Conservation (phyloP, 805 yeast species). For the Wickerhamiella lipophila region DNA sequence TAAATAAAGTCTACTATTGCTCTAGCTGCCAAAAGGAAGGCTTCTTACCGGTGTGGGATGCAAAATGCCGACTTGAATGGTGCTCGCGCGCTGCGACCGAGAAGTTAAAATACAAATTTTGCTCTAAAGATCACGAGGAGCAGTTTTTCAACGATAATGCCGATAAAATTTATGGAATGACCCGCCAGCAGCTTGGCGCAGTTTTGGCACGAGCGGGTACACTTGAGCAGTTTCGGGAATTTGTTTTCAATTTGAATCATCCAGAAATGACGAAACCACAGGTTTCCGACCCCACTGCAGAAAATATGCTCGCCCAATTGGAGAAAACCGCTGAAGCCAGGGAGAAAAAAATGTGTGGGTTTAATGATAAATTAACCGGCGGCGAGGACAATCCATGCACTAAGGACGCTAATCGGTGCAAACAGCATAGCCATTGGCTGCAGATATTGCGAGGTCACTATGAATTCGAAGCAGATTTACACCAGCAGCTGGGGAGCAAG, state of each 20-base stretch:
- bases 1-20: conserved; percentile 1
- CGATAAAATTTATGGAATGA: not conserved
- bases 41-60: not conserved
- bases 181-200: not conserved
- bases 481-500: not conserved
- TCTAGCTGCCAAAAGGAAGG: not conserved
- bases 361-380: not conserved
- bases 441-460: not conserved
- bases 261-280: not conserved
- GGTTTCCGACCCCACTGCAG: not conserved
- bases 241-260: not conserved
- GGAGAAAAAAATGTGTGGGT: not conserved
- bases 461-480: not conserved
- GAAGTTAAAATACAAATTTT: not conserved
- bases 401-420: not conserved
- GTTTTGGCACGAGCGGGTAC: not conserved
- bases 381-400: not conserved
- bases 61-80: not conserved
- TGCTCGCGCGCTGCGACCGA: not conserved
- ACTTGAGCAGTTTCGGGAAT: not conserved
- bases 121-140: conserved; percentile 1
- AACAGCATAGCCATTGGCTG: not conserved
- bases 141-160: conserved; percentile 6
- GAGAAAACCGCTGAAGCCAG: not conserved
- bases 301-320: not conserved